Evolutionary conservation across 2,329 filamentous ascomycete genomes (phyloP).

Genomic region (Penicillium concentricum): DNA sequence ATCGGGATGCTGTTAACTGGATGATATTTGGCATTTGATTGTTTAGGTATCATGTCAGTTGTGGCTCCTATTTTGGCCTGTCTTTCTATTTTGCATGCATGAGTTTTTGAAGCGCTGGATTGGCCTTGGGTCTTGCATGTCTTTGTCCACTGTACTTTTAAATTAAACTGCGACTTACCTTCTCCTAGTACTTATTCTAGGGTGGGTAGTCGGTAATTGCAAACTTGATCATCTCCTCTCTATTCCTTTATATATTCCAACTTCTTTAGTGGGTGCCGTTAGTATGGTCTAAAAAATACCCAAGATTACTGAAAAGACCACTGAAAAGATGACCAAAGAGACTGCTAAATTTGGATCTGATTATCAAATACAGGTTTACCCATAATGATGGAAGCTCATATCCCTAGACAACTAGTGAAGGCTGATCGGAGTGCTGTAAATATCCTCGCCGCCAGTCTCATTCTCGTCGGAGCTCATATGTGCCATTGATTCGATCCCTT

Average conservation of each 20-base stretch:
- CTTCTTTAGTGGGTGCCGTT: background rate
- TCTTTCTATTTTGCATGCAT: constrained; percentile 24
- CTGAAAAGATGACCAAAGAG: too few relatives aligned
- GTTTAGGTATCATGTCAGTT: constrained; percentile 1
- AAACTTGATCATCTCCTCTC: constrained; percentile 36
- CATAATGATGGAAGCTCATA: background rate
- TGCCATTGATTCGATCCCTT: background rate
- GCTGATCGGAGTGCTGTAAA: background rate
- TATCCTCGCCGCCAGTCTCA: background rate
- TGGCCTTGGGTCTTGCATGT: constrained; percentile 34
- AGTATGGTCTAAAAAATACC: too few relatives aligned
- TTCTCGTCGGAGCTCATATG: background rate
- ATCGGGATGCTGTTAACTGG: background rate
- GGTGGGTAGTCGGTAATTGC: constrained; percentile 30
- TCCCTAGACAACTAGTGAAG: background rate
- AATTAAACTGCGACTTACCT: constrained; percentile 24
- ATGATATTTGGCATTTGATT: constrained; percentile 3
- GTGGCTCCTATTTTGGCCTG: background rate
- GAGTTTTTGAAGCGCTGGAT: constrained; percentile 31
- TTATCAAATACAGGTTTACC: too few relatives aligned
- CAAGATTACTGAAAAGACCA: too few relatives aligned
- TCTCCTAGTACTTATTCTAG: constrained; percentile 10
- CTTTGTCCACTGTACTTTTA: constrained; percentile 36
- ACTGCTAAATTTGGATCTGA: too few relatives aligned
- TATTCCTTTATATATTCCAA: background rate